Evolutionary conservation across 495 filamentous ascomycete species (phyloP).

Genomic region (Penicillium ucsense): DNA sequence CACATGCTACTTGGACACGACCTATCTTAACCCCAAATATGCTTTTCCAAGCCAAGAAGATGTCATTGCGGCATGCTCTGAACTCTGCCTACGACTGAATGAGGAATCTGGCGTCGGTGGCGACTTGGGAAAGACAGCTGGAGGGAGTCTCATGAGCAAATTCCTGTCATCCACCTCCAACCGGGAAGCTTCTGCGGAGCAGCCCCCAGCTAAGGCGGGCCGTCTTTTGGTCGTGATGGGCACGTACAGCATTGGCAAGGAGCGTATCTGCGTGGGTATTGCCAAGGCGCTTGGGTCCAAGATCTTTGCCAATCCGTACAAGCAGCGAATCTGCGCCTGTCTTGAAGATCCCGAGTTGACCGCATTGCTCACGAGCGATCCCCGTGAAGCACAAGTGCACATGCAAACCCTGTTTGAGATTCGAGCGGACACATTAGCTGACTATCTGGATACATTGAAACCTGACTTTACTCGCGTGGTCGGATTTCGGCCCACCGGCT

Average conservation of each 20-base stretch:
- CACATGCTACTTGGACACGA: constrained; percentile 93
- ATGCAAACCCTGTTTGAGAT: constrained; percentile 96
- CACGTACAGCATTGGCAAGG: constrained; percentile 97
- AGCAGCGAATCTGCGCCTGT: constrained; percentile 72
- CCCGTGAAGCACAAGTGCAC: constrained; percentile 83
- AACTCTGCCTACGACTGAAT: constrained; percentile 70
- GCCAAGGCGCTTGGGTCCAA: constrained; percentile 78
- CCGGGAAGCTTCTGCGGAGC: constrained; percentile 1
- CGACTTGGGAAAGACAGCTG: constrained; percentile 27
- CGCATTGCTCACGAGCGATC: constrained; percentile 65
- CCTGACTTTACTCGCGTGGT: constrained; percentile 75
- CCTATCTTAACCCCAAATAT: constrained; percentile 92
- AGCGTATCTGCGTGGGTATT: constrained; percentile 88
- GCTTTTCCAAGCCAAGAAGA: constrained; percentile 83
- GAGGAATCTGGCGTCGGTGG: constrained; percentile 43
- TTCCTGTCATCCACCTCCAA: constrained; percentile 37
- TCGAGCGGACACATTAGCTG: constrained; percentile 72
- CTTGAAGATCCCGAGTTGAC: constrained; percentile 79
- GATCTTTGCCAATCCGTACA: constrained; percentile 77
- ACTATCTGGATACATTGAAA: constrained; percentile 71
- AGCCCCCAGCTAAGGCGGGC: constrained; percentile 24
- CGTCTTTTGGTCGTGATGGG: constrained; percentile 86
- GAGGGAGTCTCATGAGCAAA: constrained; percentile 50
- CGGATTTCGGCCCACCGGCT: constrained; percentile 86
- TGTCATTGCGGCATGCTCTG: constrained; percentile 77